Evolutionary conservation across 2,329 filamentous ascomycete species (phyloP), one percentile per base, ranked within the genome.

Genomic region (Sporothrix brasiliensis): DNA sequence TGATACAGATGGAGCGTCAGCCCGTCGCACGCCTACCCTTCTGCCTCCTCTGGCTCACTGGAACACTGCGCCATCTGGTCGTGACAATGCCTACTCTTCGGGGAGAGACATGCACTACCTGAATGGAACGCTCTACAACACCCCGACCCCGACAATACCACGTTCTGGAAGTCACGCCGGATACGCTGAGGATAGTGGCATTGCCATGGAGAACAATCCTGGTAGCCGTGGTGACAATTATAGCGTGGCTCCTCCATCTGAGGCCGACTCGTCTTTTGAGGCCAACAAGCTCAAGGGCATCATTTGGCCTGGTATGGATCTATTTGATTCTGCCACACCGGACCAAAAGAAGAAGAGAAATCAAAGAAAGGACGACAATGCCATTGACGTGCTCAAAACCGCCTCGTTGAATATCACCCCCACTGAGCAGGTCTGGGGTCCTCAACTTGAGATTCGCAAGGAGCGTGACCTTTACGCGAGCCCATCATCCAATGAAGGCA

Each of bases 301-400:
- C n/a, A 82, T 88, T 61, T 93, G 89, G 84, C 89, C 90, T 2
- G 92, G 92, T 21, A 94, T 94, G 91, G 86, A 87, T 68, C 84
- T 92, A n/a, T 93, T 94, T 77, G 92, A 94, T 78, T 88, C 92
- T 68, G 92, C 92, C 4, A 91, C 89, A 4, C 85, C 88, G 19
- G 87, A 90, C 72, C 90, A 91, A 84, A 90, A 88, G 75, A 86
- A 89, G 60, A 92, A 88, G 80, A 85, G 92, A 67, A 94, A 94
- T 77, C 92, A 94, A 79, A 88, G 90, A 75, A 94, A 94, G 78
- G 87, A 90, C 69, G 84, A 83, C n/a, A 89, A 88, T 0, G 88
- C 92, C n/a, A 81, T 93, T 27, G 83, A 87, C 69, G 86, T 87
- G 71, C 88, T 94, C 79, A 85, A 89, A 74, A 79, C 84, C 68